Conservation (phyloP, 768 basidiomycete genomes). For the Pleurotus tuoliensis region DNA sequence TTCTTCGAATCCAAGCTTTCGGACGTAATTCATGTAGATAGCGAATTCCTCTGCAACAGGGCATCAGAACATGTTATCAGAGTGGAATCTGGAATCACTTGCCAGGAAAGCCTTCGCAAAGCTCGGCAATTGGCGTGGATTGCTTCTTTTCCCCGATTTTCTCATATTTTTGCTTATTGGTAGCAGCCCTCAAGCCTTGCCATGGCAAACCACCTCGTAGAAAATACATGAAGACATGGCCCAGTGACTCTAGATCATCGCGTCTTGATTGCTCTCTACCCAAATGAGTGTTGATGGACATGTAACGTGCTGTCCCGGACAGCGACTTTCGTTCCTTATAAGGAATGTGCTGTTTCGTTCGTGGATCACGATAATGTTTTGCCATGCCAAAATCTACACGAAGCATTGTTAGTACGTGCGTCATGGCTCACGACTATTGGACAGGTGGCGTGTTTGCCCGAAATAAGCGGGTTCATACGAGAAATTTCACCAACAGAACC, state of each 20-base stretch:
- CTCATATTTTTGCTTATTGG: constrained; percentile 99
- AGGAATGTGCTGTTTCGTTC: constrained; percentile 97
- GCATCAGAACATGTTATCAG: constrained; percentile 2
- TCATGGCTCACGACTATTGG: constrained; percentile 1
- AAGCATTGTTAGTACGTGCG: constrained; percentile 6
- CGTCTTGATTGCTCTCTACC: constrained; percentile 93
- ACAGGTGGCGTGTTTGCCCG: not conserved
- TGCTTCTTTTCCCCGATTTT: constrained; percentile 99
- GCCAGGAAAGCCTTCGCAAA: constrained; percentile 98
- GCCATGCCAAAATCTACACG: constrained; percentile 95
- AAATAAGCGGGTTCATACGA: too few species aligned
- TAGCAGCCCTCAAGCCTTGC: constrained; percentile 96
- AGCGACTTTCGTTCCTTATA: constrained; percentile 97
- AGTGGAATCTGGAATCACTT: constrained; percentile 20
- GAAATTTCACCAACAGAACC: too few species aligned
- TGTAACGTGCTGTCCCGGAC: constrained; percentile 96
- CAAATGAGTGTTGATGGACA: constrained; percentile 99
- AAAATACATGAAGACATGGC: constrained; percentile 99
- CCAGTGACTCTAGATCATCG: constrained; percentile 94
- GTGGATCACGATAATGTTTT: constrained; percentile 98
- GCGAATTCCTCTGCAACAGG: constrained; percentile 80
- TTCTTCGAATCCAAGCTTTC: constrained; percentile 97
- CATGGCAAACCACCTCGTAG: constrained; percentile 93
- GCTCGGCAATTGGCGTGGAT: constrained; percentile 83
- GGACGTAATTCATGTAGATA: constrained; percentile 99